Percentiles rank a stretch among this genome's conserved stretches.
phyloP scores from a whole-genome alignment of 306 rosid genomes.

The Vicia sativa region DNA sequence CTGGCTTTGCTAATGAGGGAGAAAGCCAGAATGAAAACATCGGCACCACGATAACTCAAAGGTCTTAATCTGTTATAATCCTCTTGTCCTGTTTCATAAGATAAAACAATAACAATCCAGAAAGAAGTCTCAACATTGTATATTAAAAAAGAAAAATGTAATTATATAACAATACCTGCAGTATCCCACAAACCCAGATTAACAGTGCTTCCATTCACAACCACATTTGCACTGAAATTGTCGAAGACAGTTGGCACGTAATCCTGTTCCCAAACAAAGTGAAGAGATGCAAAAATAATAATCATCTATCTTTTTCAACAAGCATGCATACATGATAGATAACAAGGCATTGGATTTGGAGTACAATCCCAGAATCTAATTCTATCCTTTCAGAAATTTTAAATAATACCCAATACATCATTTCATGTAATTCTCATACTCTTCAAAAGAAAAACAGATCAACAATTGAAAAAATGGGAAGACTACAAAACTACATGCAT shows the following conservation, averaged over 20 bases:
- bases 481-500: conserved; percentile 2
- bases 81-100: conserved; percentile 62
- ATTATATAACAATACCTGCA: conserved; percentile 63
- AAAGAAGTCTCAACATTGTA: conserved; percentile 11
- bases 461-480: background rate
- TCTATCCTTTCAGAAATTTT: background rate
- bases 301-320: conserved; percentile 24
- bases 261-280: conserved; percentile 68
- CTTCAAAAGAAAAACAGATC: background rate
- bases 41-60: conserved; percentile 75
- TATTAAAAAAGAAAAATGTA: background rate
- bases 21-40: conserved; percentile 70
- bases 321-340: background rate
- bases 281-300: conserved; percentile 26
- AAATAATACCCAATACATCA: background rate
- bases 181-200: conserved; percentile 99
- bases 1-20: conserved; percentile 76
- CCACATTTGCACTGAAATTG: conserved; percentile 99
- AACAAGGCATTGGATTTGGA: too few relatives aligned
- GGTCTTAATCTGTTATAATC: conserved; percentile 71
- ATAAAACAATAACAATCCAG: conserved; percentile 43
- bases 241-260: conserved; percentile 96
- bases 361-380: background rate
- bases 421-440: conserved; percentile 6
- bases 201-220: conserved; percentile 93